Evolutionary conservation across 208 protist genomes (phyloP), one percentile per base, ranked within the genome.

Genomic region (Acanthamoeba sp.): DNA sequence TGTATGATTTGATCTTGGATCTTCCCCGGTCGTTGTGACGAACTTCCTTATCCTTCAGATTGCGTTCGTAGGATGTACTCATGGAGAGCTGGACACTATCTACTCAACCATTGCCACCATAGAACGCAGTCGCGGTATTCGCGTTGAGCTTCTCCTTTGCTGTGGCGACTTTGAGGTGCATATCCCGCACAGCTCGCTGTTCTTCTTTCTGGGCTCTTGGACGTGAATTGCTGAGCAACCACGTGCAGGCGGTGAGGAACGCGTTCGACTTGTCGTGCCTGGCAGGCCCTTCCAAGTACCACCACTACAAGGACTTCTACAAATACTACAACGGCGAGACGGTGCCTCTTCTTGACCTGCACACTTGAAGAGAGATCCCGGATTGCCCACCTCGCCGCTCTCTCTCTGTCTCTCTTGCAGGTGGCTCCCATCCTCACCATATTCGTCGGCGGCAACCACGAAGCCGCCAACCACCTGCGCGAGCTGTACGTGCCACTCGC

Each of bases 391-490:
- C 1, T 32, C n/a, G 0, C 59, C 20, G 2, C 59, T 10, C n/a
- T 9, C 59, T 66, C 59, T 29, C n/a, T 7, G 20, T 22, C 22
- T 36, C 22, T n/a, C 10, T 45, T 84, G 38, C 40, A 84, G 76
- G 62, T 80, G 6, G 99, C 99, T 29, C 99, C 99, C 20, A 98
- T 99, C 20, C 96, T 99, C 18, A 99, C 99, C 29, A 96, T 99
- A 18, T 99, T 99, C 94, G 97, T 99, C 59, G 99, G 99, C 27
- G 99, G 99, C 62, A 99, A 99, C 96, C 99, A 99, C 95, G 99
- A 99, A 95, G 98, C 98, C 16, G 98, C 97, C 2, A 99, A 99
- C 93, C 97, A 99, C 97, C 96, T 99, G n/a, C 98, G 97, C 57
- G 98, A 99, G 85, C 96, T 99, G 87, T 93, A 85, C 6, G 42